These are phyloP conservation scores for Tuctoria greenei DNA, from an alignment of 176 grass and related monocot genomes.

Conservation along the genomic window DNA sequence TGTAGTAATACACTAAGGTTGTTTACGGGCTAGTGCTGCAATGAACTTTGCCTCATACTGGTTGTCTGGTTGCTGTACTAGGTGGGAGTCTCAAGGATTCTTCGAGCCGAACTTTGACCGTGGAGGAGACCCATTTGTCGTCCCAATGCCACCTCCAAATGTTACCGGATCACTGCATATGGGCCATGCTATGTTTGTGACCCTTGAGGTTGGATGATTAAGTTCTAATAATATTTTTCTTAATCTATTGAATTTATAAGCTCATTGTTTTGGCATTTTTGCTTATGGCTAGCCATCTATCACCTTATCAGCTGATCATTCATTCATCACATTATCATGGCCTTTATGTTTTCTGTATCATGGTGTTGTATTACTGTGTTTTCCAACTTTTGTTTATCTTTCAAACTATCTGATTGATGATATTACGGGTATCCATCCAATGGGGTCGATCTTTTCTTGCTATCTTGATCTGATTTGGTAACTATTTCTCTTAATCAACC, in stretches of 20 bases:
- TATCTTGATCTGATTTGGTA: not conserved
- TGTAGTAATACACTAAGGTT: not conserved
- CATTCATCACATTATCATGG: not conserved
- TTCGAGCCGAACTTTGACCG: conserved; percentile 86
- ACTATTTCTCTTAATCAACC: not conserved
- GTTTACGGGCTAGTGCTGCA: conserved; percentile 5
- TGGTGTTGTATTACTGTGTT: not conserved
- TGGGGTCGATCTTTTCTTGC: not conserved
- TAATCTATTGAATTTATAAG: conserved; percentile 19
- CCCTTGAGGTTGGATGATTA: conserved; percentile 76
- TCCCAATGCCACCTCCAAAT: conserved; percentile 97
- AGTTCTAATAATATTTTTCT: conserved; percentile 7
- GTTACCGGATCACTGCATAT: conserved; percentile 96
- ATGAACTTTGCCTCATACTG: conserved; percentile 9
- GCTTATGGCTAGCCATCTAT: not conserved
- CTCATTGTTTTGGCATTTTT: not conserved
- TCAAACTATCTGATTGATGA: not conserved
- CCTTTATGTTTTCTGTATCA: not conserved
- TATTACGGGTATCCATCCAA: not conserved
- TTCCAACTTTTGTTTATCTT: not conserved
- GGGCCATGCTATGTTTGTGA: conserved; percentile 99
- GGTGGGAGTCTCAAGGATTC: conserved; percentile 96
- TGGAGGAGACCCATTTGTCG: conserved; percentile 79
- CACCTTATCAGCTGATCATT: not conserved
- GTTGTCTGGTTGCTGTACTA: conserved; percentile 34